phyloP scores from a whole-genome alignment of 441 rosid genomes.

The Bruguiera hainesii region DNA sequence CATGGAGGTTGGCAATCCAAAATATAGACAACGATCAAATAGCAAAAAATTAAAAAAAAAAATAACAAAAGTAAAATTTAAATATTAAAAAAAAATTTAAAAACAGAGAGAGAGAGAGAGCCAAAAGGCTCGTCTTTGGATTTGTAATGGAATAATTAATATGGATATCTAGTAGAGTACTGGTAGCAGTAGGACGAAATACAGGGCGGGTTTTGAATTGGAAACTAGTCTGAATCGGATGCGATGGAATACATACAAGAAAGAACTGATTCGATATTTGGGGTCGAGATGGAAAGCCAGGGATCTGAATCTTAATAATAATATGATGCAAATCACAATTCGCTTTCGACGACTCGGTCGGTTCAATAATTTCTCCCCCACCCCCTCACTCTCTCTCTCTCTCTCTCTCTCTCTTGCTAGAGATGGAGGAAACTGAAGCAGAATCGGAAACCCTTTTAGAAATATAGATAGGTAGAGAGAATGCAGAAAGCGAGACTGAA shows the following conservation, averaged over 20 bases:
- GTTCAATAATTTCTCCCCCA: background rate
- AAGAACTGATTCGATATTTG: slow-evolving; percentile 10
- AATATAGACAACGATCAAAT: background rate
- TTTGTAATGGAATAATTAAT: background rate
- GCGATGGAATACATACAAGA: slow-evolving; percentile 37
- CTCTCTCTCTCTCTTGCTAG: background rate
- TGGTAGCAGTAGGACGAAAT: no score
- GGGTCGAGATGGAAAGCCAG: slow-evolving; percentile 8
- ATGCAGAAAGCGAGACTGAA: slow-evolving; percentile 2
- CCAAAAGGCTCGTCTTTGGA: slow-evolving; percentile 4
- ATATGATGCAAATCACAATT: background rate
- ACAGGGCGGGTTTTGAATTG: no score
- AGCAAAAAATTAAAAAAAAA: background rate
- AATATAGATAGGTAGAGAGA: background rate
- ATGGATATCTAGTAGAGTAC: slow-evolving; percentile 20
- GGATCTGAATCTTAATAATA: slow-evolving; percentile 40
- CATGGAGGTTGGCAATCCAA: slow-evolving; percentile 2
- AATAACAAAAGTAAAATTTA: background rate
- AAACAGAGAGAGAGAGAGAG: slow-evolving; percentile 10
- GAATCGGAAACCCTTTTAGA: slow-evolving; percentile 27
- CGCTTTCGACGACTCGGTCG: background rate
- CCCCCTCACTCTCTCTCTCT: no score
- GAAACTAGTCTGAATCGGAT: background rate
- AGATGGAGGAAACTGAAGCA: slow-evolving; percentile 20
- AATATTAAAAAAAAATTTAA: background rate